These are phyloP conservation scores for Lasiodiplodia theobromae DNA, from an alignment of 2,329 filamentous ascomycete genomes.

Conservation along the genomic window DNA sequence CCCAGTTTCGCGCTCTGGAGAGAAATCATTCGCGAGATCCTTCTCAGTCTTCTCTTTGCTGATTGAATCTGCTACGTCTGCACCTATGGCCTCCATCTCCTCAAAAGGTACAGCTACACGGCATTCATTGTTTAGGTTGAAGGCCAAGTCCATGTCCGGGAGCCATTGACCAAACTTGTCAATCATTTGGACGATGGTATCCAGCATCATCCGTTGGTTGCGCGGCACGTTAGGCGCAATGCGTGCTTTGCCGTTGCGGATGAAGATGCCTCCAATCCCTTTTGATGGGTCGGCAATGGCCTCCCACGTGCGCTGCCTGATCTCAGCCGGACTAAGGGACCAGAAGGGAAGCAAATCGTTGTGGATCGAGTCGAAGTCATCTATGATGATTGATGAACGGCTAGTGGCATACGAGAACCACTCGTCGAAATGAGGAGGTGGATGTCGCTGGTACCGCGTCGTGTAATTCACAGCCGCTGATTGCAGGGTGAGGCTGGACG, in stretches of 20 bases:
- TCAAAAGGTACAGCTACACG: slow-evolving; percentile 62
- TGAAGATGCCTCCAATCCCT: slow-evolving; percentile 62
- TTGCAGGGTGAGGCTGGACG: slow-evolving; percentile 55
- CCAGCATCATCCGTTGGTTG: slow-evolving; percentile 66
- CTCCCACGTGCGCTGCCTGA: slow-evolving; percentile 61
- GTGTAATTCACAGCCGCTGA: slow-evolving; percentile 61
- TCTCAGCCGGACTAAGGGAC: slow-evolving; percentile 56
- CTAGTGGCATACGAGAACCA: slow-evolving; percentile 65
- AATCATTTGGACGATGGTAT: slow-evolving; percentile 62
- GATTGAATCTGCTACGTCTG: neutral
- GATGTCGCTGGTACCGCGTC: slow-evolving; percentile 59
- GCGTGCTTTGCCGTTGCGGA: slow-evolving; percentile 61
- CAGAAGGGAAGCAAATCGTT: slow-evolving; percentile 64
- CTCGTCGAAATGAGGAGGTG: slow-evolving; percentile 66
- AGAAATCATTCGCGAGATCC: slow-evolving; percentile 41
- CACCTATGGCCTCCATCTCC: slow-evolving; percentile 31
- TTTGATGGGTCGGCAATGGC: slow-evolving; percentile 62
- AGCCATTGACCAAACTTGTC: slow-evolving; percentile 60
- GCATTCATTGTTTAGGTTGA: slow-evolving; percentile 68
- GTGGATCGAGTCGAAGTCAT: slow-evolving; percentile 67
- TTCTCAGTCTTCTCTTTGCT: slow-evolving; percentile 28
- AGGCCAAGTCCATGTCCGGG: slow-evolving; percentile 69
- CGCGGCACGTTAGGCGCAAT: slow-evolving; percentile 59
- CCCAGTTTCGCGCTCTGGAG: slow-evolving; percentile 44
- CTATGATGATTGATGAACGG: slow-evolving; percentile 61